Conservation (phyloP, 352 stramenopile species). For the Globisporangium polare region DNA sequence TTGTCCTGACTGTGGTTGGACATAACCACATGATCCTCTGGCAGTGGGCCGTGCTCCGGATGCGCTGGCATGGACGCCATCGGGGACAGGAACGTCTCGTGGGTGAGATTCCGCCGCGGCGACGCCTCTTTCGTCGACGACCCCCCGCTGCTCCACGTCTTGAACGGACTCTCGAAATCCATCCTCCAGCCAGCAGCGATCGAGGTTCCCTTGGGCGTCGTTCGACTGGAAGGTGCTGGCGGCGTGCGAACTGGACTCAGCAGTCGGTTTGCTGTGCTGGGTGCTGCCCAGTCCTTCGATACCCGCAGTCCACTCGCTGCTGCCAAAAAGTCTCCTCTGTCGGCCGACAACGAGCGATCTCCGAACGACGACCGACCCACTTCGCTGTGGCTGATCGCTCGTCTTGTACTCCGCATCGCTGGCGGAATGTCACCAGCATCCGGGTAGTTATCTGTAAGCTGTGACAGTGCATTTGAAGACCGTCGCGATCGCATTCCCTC, state of each 20-base stretch:
- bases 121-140: constrained; percentile 32
- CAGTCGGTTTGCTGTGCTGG: constrained; percentile 17
- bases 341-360: constrained; percentile 15
- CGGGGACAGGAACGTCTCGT: constrained; percentile 49
- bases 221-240: constrained; percentile 3
- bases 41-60: background rate
- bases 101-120: constrained; percentile 31
- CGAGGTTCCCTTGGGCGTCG: constrained; percentile 9
- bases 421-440: constrained; percentile 41
- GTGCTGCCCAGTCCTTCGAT: constrained; percentile 47
- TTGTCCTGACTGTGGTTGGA: background rate
- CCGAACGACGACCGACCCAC: constrained; percentile 18
- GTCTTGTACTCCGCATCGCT: constrained; percentile 40
- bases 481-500: constrained; percentile 16
- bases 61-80: constrained; percentile 23
- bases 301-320: constrained; percentile 14
- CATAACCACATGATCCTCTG: constrained; percentile 3
- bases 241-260: constrained; percentile 20
- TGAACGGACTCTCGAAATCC: constrained; percentile 75
- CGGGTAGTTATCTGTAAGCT: constrained; percentile 13
- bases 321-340: constrained; percentile 17
- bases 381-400: constrained; percentile 69
- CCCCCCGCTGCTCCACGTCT: constrained; percentile 53
- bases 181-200: constrained; percentile 41
- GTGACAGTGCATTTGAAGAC: constrained; percentile 37